Percentiles rank a stretch among this genome's conserved stretches.
Conservation (phyloP, 1,284 basidiomycete species). For the Exobasidium rhododendri region DNA sequence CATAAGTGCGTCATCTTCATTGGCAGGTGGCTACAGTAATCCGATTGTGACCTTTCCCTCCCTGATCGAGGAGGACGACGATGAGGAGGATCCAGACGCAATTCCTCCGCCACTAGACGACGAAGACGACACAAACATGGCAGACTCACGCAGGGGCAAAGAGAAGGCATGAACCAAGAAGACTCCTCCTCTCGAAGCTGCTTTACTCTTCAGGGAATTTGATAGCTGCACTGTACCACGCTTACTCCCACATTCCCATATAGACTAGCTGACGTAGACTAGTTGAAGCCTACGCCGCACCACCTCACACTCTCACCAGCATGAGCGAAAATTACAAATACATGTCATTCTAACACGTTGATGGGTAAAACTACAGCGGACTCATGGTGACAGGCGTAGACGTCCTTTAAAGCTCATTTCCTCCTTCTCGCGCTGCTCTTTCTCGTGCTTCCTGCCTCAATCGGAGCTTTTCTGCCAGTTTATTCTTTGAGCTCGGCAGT, state of each 20-base stretch:
- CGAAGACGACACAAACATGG: not conserved
- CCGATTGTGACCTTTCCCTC: slow-evolving; percentile 3
- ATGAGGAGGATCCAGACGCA: not conserved
- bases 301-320: too few relatives aligned
- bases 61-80: not conserved
- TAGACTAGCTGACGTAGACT: too few relatives aligned
- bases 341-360: too few relatives aligned
- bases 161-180: too few relatives aligned
- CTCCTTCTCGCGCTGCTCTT: not conserved
- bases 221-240: too few relatives aligned
- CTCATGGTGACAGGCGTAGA: too few relatives aligned
- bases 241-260: too few relatives aligned
- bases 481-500: not conserved
- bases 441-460: not conserved
- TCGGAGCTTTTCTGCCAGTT: slow-evolving; percentile 4
- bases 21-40: not conserved
- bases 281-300: too few relatives aligned
- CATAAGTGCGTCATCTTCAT: too few relatives aligned
- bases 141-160: not conserved
- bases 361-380: slow-evolving; percentile 7
- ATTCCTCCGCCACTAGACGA: not conserved
- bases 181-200: not conserved
- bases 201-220: too few relatives aligned
- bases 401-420: not conserved
- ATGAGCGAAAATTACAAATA: too few relatives aligned